Evolutionary conservation across 139 green algal genomes (phyloP), one percentile per base, ranked within the genome.

Genomic region (Chlorokybus atmophyticus): DNA sequence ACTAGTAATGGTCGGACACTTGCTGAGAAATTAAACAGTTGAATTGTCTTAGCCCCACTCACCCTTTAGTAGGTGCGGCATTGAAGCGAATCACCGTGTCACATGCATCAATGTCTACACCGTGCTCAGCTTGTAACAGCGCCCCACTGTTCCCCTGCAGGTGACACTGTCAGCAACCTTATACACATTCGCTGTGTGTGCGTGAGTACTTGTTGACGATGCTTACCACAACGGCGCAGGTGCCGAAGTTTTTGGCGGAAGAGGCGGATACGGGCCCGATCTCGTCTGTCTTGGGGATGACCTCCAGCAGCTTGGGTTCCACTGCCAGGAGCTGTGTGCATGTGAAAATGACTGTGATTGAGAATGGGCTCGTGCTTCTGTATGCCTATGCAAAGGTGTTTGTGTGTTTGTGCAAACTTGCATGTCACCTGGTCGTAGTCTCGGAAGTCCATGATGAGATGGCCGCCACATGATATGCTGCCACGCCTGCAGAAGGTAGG

Each of bases 61-160:
- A 66, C n/a, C 54, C 54, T 21, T 29, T 32, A 6, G 59, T 67
- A 7, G 59, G 59, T 10, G 59, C 59, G 7, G 32, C 59, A 38
- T 67, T 67, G 59, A 67, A 67, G 3, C 59, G 49, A 17, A 67
- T 60, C 25, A 67, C 50, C 3, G 50, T 60, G 50, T 67, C 59
- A 24, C 55, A 29, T 3, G 10, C 52, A 27, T 67, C 59, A 10
- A 67, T 67, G 26, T 67, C 59, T 23, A 44, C 31, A 27, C 59
- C 59, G 29, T 55, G 32, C 7, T 14, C 35, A 17, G 29, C n/a
- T 3, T 48, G 27, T 3, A 67, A 27, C 10, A 67, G 50, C 4
- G n/a, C 40, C 4, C 59, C 59, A 35, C 59, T 67, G 38, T 67
- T 67, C 23, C 59, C 59, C 53, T 59, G 49, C 7, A 44, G 14